Evolutionary conservation across 139 green algal species (phyloP).

Genomic region (Chlorella sp.): DNA sequence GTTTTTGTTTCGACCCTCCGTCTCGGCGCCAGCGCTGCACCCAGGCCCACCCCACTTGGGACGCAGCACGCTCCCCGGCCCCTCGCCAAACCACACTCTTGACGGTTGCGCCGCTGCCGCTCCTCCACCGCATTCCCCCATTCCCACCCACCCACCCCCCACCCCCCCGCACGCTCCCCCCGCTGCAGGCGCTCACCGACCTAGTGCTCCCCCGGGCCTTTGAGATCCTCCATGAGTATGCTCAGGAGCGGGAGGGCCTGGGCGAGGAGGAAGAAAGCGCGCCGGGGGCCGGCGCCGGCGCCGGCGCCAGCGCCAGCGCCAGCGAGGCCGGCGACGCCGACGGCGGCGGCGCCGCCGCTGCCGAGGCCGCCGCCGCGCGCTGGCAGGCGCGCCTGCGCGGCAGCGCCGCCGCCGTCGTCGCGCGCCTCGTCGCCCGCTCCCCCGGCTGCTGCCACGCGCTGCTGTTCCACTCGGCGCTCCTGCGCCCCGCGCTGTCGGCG

Average conservation of each 20-base stretch:
- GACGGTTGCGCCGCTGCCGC: too few relatives aligned
- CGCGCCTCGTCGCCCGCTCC: constrained; percentile 10
- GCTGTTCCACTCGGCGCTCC: constrained; percentile 16
- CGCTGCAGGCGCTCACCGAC: constrained; percentile 17
- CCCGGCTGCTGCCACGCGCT: constrained; percentile 23
- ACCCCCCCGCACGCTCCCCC: too few relatives aligned
- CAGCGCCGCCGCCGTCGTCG: neutral
- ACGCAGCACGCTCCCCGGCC: too few relatives aligned
- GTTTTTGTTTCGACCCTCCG: too few relatives aligned
- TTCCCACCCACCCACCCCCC: too few relatives aligned
- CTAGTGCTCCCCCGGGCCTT: neutral
- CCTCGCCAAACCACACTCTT: too few relatives aligned
- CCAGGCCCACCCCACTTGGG: too few relatives aligned
- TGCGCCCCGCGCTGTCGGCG: constrained; percentile 8
- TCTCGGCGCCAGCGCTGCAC: too few relatives aligned
- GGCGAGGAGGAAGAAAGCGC: too few relatives aligned
- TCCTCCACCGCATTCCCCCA: too few relatives aligned
- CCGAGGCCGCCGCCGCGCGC: too few relatives aligned
- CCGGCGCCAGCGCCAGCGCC: neutral
- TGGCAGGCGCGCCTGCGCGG: constrained; percentile 11
- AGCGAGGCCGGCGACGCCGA: too few relatives aligned
- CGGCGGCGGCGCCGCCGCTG: neutral
- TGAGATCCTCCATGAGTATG: constrained; percentile 20
- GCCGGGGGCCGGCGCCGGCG: neutral
- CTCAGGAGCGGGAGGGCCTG: neutral